Evolutionary conservation across 1,139 yeast species (phyloP).

Genomic region (Starmera stellimalicola): DNA sequence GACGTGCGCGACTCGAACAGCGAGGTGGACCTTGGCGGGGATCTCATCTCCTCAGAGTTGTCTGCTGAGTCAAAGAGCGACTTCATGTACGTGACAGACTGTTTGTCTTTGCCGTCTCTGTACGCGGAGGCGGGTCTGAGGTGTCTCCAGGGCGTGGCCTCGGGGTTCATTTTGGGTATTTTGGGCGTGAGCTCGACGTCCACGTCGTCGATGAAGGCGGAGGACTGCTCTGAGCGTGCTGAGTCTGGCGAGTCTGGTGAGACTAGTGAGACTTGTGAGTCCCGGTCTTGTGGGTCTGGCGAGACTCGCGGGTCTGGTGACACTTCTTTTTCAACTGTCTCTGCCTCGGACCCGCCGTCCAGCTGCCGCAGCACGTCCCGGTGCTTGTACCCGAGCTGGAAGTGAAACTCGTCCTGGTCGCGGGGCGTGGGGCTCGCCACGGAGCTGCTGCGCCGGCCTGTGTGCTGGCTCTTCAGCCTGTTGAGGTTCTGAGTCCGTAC

Average conservation of each 20-base stretch:
- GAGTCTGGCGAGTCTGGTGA: background rate
- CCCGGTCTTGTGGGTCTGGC: background rate
- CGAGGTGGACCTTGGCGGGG: constrained; percentile 14
- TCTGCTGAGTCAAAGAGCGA: constrained; percentile 11
- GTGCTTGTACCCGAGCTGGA: background rate
- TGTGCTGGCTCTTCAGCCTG: constrained; percentile 7
- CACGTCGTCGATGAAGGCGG: constrained; percentile 19
- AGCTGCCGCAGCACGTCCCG: background rate
- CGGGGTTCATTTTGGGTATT: constrained; percentile 22
- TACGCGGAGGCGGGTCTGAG: constrained; percentile 15
- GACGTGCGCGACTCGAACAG: constrained; percentile 14
- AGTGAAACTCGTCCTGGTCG: background rate
- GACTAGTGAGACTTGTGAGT: background rate
- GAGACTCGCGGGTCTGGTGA: no score
- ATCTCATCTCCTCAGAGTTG: constrained; percentile 3
- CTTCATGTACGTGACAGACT: constrained; percentile 13
- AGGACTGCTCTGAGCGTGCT: constrained; percentile 2
- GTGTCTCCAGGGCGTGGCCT: constrained; percentile 24
- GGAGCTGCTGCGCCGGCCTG: background rate
- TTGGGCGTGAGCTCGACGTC: constrained; percentile 16
- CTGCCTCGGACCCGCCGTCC: background rate
- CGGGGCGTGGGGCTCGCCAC: constrained; percentile 15
- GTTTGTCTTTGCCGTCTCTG: background rate
- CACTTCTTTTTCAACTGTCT: background rate
- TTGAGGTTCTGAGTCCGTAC: constrained; percentile 12